Evolutionary conservation across 2,329 filamentous ascomycete species (phyloP).

Genomic region (Macrophomina tecta): DNA sequence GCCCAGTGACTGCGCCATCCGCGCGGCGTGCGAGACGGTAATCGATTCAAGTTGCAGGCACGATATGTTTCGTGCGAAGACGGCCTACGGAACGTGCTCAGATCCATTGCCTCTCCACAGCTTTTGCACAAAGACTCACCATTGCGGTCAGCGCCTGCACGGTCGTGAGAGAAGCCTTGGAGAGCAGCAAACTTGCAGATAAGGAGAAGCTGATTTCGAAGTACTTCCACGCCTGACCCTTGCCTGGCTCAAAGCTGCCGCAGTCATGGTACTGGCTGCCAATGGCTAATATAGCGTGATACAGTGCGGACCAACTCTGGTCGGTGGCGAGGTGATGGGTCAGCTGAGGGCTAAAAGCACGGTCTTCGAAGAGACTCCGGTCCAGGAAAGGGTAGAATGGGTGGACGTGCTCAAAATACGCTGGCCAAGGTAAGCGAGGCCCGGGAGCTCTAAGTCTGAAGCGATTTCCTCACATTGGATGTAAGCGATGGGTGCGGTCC

Average conservation of each 20-base stretch:
- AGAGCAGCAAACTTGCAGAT: slow-evolving; percentile 43
- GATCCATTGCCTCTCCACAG: too few relatives aligned
- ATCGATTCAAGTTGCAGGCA: slow-evolving; percentile 44
- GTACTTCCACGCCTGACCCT: slow-evolving; percentile 48
- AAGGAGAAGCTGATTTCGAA: slow-evolving; percentile 47
- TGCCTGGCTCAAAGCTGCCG: slow-evolving; percentile 48
- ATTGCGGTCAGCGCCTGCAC: slow-evolving; percentile 40
- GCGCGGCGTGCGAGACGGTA: slow-evolving; percentile 41
- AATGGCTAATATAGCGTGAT: slow-evolving; percentile 47
- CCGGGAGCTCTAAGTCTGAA: too few relatives aligned
- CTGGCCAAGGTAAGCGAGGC: slow-evolving; percentile 30
- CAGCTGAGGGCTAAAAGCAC: slow-evolving; percentile 38
- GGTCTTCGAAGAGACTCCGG: slow-evolving; percentile 43
- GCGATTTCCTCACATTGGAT: not conserved
- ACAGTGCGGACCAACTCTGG: slow-evolving; percentile 47
- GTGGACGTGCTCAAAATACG: slow-evolving; percentile 50
- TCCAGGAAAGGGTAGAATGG: slow-evolving; percentile 51
- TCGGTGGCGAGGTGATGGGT: slow-evolving; percentile 35
- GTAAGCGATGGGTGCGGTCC: not conserved
- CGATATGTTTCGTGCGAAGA: slow-evolving; percentile 45
- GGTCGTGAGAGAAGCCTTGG: slow-evolving; percentile 33
- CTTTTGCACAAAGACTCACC: not conserved
- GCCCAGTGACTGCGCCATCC: slow-evolving; percentile 42
- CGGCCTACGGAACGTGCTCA: slow-evolving; percentile 30
- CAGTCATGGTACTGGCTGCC: slow-evolving; percentile 46